These are phyloP conservation scores for Ophiobolus disseminans DNA, from an alignment of 2,329 filamentous ascomycete genomes.

Conservation along the genomic window DNA sequence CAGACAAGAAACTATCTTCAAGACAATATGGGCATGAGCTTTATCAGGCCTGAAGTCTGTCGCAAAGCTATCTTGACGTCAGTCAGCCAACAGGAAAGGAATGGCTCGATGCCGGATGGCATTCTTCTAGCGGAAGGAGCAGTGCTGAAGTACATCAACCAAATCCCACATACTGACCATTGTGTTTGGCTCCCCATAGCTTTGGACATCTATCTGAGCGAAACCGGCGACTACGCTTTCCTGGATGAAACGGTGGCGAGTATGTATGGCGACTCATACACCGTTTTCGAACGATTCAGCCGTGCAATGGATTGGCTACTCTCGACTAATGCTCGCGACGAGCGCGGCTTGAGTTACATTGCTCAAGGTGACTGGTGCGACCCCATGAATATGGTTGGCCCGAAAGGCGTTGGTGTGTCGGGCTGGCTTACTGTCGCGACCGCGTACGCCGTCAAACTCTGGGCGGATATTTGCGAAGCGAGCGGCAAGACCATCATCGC, in stretches of 20 bases:
- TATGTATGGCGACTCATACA: constrained; percentile 55
- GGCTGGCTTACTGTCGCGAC: constrained; percentile 66
- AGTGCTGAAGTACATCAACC: constrained; percentile 67
- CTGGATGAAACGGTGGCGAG: constrained; percentile 55
- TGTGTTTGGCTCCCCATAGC: constrained; percentile 66
- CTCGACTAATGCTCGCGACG: constrained; percentile 53
- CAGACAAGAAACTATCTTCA: constrained; percentile 67
- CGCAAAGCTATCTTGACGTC: constrained; percentile 59
- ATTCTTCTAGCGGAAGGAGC: constrained; percentile 62
- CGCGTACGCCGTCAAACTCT: constrained; percentile 60
- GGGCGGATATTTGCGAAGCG: constrained; percentile 61
- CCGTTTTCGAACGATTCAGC: constrained; percentile 62
- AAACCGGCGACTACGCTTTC: constrained; percentile 62
- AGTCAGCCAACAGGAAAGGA: constrained; percentile 61
- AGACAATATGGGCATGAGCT: constrained; percentile 68
- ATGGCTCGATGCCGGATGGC: constrained; percentile 65
- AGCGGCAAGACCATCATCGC: constrained; percentile 52
- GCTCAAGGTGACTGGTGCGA: constrained; percentile 68
- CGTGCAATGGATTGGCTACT: constrained; percentile 67
- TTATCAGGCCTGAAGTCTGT: constrained; percentile 60
- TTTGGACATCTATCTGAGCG: constrained; percentile 62
- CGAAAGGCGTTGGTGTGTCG: constrained; percentile 64
- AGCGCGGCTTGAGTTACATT: constrained; percentile 63
- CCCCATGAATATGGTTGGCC: constrained; percentile 69
- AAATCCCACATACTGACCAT: constrained; percentile 66